Evolutionary conservation across 352 stramenopile genomes (phyloP).

Genomic region (Globisporangium canariense): DNA sequence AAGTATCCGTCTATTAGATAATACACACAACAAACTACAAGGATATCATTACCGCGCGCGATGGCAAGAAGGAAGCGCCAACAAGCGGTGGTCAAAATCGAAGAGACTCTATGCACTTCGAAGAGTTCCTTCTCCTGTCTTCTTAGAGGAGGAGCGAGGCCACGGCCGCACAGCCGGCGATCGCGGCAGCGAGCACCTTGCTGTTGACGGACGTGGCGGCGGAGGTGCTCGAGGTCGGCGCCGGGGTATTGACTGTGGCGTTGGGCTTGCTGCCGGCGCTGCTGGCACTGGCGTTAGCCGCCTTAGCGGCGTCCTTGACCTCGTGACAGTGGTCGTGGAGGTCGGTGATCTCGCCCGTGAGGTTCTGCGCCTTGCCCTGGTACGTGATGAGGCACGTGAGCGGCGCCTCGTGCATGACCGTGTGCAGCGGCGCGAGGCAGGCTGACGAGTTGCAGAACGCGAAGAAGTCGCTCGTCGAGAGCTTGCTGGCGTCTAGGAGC

Average conservation of each 20-base stretch:
- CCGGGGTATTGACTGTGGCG: not conserved
- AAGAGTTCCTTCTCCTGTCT: no score
- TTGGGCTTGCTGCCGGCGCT: not conserved
- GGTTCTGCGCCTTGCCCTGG: slow-evolving; percentile 34
- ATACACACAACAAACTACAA: no score
- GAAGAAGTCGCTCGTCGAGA: slow-evolving; percentile 41
- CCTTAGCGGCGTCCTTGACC: slow-evolving; percentile 15
- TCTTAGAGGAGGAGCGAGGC: slow-evolving; percentile 14
- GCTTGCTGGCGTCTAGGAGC: slow-evolving; percentile 45
- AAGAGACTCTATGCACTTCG: no score
- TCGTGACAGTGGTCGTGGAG: slow-evolving; percentile 56
- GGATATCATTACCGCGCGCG: no score
- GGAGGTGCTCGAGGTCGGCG: not conserved
- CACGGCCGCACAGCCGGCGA: not conserved
- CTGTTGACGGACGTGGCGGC: slow-evolving; percentile 3
- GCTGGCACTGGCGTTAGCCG: not conserved
- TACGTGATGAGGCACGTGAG: slow-evolving; percentile 45
- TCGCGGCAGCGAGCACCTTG: slow-evolving; percentile 5
- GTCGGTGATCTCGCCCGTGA: slow-evolving; percentile 32
- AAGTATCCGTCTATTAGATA: no score
- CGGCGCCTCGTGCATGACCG: slow-evolving; percentile 32
- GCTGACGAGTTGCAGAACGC: slow-evolving; percentile 43
- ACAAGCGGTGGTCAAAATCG: no score
- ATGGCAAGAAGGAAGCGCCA: no score
- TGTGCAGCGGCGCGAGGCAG: slow-evolving; percentile 59